These are phyloP conservation scores for Parathielavia hyrcaniae DNA, from an alignment of 495 filamentous ascomycete species.

Conservation along the genomic window DNA sequence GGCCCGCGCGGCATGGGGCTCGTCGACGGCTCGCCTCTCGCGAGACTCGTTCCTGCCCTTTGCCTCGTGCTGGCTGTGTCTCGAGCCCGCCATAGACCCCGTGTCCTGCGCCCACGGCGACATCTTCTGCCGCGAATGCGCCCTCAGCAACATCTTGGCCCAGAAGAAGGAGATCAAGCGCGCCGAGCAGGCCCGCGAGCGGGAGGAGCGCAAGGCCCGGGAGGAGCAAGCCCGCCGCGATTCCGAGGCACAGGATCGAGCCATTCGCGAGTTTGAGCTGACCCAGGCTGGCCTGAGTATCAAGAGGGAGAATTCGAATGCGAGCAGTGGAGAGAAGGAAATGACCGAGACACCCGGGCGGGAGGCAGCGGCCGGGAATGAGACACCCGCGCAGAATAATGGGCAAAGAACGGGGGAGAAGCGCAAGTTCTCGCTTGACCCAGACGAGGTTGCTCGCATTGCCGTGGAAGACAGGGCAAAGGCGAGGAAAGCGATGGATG, in stretches of 20 bases:
- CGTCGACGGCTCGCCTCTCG: slow-evolving; percentile 74
- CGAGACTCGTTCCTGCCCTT: slow-evolving; percentile 94
- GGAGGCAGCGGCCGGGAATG: neutral
- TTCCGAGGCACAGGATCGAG: slow-evolving; percentile 53
- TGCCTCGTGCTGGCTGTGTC: slow-evolving; percentile 81
- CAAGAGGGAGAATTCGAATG: slow-evolving; percentile 37
- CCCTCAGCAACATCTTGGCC: slow-evolving; percentile 78
- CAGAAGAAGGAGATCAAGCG: slow-evolving; percentile 93
- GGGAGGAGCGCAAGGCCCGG: slow-evolving; percentile 47
- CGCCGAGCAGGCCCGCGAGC: slow-evolving; percentile 59
- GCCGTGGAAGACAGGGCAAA: slow-evolving; percentile 63
- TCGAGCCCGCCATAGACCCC: slow-evolving; percentile 74
- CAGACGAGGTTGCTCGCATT: slow-evolving; percentile 67
- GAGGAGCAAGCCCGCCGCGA: slow-evolving; percentile 50
- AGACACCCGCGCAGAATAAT: neutral
- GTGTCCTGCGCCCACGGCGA: slow-evolving; percentile 72
- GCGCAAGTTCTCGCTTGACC: slow-evolving; percentile 78
- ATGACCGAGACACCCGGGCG: slow-evolving; percentile 13
- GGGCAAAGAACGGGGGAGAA: slow-evolving; percentile 51
- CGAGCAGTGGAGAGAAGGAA: slow-evolving; percentile 30
- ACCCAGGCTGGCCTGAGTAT: slow-evolving; percentile 65
- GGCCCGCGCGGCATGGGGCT: slow-evolving; percentile 73
- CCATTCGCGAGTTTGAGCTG: slow-evolving; percentile 57
- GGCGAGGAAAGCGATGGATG: slow-evolving; percentile 59
- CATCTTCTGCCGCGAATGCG: slow-evolving; percentile 96